These are phyloP conservation scores for Lactarius indigo DNA, from an alignment of 768 basidiomycete genomes.

Conservation along the genomic window DNA sequence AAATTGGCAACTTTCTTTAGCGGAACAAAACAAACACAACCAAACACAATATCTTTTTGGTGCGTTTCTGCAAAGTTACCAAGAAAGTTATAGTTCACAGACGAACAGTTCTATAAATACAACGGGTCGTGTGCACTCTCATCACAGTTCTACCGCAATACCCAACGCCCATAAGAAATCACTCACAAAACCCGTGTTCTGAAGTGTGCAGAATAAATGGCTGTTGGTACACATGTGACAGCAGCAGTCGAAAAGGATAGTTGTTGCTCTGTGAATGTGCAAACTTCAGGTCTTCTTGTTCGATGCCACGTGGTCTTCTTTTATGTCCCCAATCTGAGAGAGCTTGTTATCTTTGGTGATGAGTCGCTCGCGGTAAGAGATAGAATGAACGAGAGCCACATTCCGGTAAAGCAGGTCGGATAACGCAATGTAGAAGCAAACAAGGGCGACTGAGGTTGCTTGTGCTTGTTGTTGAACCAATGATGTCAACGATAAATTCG, in stretches of 20 bases:
- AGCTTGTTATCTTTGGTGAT: slow-evolving; percentile 8
- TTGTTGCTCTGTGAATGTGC: background rate
- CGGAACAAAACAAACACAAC: background rate
- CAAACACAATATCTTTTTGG: background rate
- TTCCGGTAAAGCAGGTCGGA: slow-evolving; percentile 75
- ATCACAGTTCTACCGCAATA: background rate
- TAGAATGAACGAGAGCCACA: slow-evolving; percentile 51
- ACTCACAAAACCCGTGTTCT: background rate
- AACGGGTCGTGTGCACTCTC: background rate
- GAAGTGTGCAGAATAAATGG: background rate
- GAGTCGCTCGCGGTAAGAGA: slow-evolving; percentile 32
- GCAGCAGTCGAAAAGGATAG: background rate
- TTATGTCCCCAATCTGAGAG: background rate
- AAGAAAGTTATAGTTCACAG: too few species aligned
- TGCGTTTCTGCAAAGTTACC: background rate
- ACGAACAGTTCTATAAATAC: background rate
- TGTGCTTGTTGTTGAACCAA: slow-evolving; percentile 47
- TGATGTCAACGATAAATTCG: slow-evolving; percentile 76
- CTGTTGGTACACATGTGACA: background rate
- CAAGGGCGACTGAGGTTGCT: slow-evolving; percentile 46
- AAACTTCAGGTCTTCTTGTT: slow-evolving; percentile 7
- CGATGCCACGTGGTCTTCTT: background rate
- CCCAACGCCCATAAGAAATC: background rate
- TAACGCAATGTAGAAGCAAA: slow-evolving; percentile 50
- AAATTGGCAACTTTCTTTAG: background rate